Evolutionary conservation across 2,329 filamentous ascomycete genomes (phyloP).

Genomic region (Exophiala phaeomuriformis): DNA sequence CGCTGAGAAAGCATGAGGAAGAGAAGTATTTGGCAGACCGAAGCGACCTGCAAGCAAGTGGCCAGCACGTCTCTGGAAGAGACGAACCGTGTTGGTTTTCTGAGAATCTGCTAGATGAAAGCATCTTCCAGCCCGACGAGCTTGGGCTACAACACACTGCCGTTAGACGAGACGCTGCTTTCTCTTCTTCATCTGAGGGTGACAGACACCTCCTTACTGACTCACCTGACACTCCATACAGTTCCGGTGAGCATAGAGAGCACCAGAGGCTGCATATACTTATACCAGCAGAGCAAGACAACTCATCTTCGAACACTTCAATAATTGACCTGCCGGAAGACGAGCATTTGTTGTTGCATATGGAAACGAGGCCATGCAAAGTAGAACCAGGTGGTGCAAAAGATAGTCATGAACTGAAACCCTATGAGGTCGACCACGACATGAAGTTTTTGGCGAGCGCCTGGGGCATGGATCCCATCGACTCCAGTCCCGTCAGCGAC

Average conservation of each 20-base stretch:
- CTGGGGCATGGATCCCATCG: constrained; percentile 15
- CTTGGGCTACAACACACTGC: constrained; percentile 5
- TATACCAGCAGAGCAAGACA: constrained; percentile 9
- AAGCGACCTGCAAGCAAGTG: not conserved
- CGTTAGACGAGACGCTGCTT: not conserved
- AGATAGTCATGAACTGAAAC: constrained; percentile 20
- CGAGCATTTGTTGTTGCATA: constrained; percentile 22
- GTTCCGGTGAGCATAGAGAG: not conserved
- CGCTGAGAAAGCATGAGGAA: constrained; percentile 19
- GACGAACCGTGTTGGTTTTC: constrained; percentile 8
- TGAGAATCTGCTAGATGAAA: constrained; percentile 1
- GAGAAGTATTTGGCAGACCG: constrained; percentile 1
- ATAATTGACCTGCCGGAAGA: constrained; percentile 19
- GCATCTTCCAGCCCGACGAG: constrained; percentile 2
- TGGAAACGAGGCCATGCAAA: constrained; percentile 19
- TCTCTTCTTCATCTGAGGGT: not conserved
- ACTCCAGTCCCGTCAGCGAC: constrained; percentile 14
- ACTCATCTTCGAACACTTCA: constrained; percentile 6
- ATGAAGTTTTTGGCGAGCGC: constrained; percentile 17
- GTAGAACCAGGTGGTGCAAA: constrained; percentile 16
- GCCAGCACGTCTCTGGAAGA: constrained; percentile 7
- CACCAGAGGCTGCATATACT: not conserved
- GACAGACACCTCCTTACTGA: not conserved
- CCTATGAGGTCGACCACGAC: constrained; percentile 21
- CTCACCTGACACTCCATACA: not conserved